These are phyloP conservation scores for Austroboletus eburneus DNA, from an alignment of 768 basidiomycete species.

Conservation along the genomic window DNA sequence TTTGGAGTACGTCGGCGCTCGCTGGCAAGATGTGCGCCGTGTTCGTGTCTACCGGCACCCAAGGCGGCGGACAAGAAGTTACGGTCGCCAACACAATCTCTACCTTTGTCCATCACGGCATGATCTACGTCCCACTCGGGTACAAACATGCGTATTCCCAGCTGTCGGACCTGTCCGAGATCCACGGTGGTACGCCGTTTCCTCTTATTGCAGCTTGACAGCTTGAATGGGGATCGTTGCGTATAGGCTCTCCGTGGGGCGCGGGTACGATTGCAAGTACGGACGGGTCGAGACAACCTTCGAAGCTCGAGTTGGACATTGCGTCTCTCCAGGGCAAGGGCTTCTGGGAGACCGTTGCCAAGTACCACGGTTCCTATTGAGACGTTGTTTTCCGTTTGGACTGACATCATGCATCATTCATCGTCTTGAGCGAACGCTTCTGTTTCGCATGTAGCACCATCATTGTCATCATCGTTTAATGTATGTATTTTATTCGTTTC, in stretches of 20 bases:
- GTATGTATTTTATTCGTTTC: too few relatives aligned
- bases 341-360: constrained; percentile 49
- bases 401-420: too few relatives aligned
- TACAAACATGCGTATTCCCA: constrained; percentile 41
- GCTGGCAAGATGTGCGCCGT: constrained; percentile 44
- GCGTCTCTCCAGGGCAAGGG: constrained; percentile 53
- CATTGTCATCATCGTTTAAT: too few relatives aligned
- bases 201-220: background rate
- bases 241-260: constrained; percentile 71
- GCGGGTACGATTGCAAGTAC: constrained; percentile 62
- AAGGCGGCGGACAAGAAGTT: constrained; percentile 46
- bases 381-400: too few relatives aligned
- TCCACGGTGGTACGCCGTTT: constrained; percentile 42
- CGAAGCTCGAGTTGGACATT: constrained; percentile 51
- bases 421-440: too few relatives aligned
- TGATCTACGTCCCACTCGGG: constrained; percentile 51
- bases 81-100: constrained; percentile 36
- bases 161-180: constrained; percentile 38
- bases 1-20: constrained; percentile 41
- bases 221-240: too few relatives aligned
- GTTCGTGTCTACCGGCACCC: constrained; percentile 43
- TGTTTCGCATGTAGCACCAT: too few relatives aligned
- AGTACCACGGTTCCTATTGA: constrained; percentile 24
- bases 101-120: constrained; percentile 53
- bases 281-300: constrained; percentile 59